Evolutionary conservation across 179 eudicot genomes (phyloP).

Genomic region (Silene coronaria): DNA sequence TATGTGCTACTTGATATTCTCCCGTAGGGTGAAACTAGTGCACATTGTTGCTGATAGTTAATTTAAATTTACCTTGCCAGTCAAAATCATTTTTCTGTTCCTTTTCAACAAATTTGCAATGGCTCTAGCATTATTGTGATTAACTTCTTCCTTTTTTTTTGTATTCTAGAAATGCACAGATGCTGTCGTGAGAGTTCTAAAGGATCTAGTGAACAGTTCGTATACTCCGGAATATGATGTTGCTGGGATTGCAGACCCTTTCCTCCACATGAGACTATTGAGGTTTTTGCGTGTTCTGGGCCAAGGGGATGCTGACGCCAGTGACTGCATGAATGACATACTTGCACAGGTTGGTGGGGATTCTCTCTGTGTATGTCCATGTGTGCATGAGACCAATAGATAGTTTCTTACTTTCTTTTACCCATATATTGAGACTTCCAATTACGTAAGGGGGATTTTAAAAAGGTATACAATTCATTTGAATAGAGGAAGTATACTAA

Average conservation of each 20-base stretch:
- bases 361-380: background rate
- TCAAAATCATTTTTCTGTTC: background rate
- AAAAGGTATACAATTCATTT: no score
- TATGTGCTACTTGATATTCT: background rate
- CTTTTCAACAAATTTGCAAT: background rate
- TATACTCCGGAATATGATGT: slow-evolving; percentile 94
- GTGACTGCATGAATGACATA: slow-evolving; percentile 89
- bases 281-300: slow-evolving; percentile 76
- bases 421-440: no score
- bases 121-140: background rate
- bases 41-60: background rate
- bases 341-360: slow-evolving; percentile 80
- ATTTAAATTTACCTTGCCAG: background rate
- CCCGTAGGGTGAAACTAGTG: background rate
- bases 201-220: slow-evolving; percentile 82
- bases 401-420: background rate
- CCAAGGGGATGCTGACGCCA: slow-evolving; percentile 89
- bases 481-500: background rate
- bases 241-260: slow-evolving; percentile 94
- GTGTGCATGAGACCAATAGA: background rate
- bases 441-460: no score
- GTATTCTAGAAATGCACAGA: slow-evolving; percentile 77
- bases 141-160: slow-evolving; percentile 20
- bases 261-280: slow-evolving; percentile 82
- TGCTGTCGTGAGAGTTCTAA: slow-evolving; percentile 70